Evolutionary conservation across 164 flowering plant species (phyloP).

Genomic region (Sedum album): DNA sequence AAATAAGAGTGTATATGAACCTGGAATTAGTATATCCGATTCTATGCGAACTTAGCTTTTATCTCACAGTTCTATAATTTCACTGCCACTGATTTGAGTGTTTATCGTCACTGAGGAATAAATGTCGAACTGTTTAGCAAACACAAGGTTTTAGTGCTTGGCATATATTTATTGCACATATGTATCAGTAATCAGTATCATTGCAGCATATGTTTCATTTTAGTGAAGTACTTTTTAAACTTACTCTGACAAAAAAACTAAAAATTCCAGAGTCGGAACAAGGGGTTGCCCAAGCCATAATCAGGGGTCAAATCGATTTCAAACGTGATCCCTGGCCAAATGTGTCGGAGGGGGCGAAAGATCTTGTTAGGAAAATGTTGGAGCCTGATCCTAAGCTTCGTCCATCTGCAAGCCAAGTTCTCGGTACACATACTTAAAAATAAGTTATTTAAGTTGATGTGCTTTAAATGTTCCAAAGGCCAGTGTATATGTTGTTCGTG

Average conservation of each 20-base stretch:
- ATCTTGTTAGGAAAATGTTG: slow-evolving; percentile 85
- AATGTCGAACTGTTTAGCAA: neutral
- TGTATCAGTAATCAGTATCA: neutral
- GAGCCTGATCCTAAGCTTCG: slow-evolving; percentile 79
- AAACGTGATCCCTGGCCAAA: slow-evolving; percentile 99
- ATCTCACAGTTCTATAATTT: neutral
- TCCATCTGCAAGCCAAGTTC: slow-evolving; percentile 89
- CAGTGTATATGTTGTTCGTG: neutral
- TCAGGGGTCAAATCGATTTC: slow-evolving; percentile 75
- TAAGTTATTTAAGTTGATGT: neutral
- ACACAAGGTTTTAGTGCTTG: neutral
- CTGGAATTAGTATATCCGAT: neutral
- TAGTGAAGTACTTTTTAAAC: neutral
- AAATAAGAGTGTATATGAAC: neutral
- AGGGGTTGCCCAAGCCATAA: slow-evolving; percentile 91
- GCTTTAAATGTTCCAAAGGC: neutral
- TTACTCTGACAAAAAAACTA: neutral
- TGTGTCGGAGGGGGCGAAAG: slow-evolving; percentile 81
- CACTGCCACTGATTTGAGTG: neutral
- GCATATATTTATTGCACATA: neutral
- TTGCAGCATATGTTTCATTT: neutral
- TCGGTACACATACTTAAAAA: slow-evolving; percentile 45
- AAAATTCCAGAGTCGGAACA: slow-evolving; percentile 72
- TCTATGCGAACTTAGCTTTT: neutral
- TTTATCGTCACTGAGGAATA: neutral